Percentiles rank a stretch among this genome's conserved stretches.
Evolutionary conservation across 2,329 filamentous ascomycete species (phyloP).

Genomic region (Aspergillus viridinutans): DNA sequence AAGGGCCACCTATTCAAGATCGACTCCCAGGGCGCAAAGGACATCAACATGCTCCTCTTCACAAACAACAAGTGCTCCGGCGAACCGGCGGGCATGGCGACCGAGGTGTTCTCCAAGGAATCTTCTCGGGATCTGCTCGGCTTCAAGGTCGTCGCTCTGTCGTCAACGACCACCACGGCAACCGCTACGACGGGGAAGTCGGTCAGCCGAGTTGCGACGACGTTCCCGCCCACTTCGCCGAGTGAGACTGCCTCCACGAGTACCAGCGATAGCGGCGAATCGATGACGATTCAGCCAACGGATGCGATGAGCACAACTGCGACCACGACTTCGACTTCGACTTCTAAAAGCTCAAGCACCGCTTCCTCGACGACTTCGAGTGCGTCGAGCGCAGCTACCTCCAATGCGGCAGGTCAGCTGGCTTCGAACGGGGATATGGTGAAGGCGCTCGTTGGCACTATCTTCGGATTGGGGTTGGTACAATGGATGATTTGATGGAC

Average conservation of each 20-base stretch:
- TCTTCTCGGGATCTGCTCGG: constrained; percentile 4
- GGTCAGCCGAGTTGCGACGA: background rate
- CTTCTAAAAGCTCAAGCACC: background rate
- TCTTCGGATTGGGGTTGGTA: background rate
- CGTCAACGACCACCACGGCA: background rate
- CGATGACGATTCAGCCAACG: background rate
- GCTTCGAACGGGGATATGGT: background rate
- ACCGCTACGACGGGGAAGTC: background rate
- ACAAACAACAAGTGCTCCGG: constrained; percentile 5
- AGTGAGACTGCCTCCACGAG: background rate
- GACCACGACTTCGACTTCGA: background rate
- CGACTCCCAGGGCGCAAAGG: constrained; percentile 7
- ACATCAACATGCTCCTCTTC: constrained; percentile 12
- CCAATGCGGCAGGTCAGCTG: background rate
- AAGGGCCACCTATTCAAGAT: constrained; percentile 9
- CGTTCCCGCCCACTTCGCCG: background rate
- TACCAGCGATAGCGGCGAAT: background rate
- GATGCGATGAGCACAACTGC: background rate
- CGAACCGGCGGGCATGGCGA: constrained; percentile 4
- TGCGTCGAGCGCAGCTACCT: background rate
- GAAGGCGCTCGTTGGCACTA: background rate
- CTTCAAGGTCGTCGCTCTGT: constrained; percentile 7
- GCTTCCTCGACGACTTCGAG: background rate
- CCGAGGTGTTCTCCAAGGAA: constrained; percentile 5
- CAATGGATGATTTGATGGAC: background rate